Conservation (phyloP, 208 protist genomes). For the Balamuthia mandrillaris region DNA sequence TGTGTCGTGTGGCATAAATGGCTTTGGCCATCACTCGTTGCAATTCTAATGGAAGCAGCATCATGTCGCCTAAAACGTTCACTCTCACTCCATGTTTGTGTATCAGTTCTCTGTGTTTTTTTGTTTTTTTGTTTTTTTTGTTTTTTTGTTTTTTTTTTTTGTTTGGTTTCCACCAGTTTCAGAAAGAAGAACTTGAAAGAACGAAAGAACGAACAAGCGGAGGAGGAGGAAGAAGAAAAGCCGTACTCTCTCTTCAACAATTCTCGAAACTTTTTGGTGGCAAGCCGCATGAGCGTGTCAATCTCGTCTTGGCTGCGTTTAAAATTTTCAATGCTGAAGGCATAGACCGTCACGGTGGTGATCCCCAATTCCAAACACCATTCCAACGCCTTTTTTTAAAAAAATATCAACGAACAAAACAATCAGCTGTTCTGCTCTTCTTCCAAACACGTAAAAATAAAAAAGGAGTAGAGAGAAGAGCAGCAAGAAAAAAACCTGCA, state of each 20-base stretch:
- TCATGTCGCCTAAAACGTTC: slow-evolving; percentile 53
- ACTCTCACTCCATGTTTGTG: slow-evolving; percentile 40
- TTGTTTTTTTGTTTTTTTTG: too few species aligned
- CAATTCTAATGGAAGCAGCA: slow-evolving; percentile 26
- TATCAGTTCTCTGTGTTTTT: slow-evolving; percentile 33
- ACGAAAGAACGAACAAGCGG: neutral
- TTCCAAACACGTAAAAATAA: neutral
- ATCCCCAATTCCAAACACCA: slow-evolving; percentile 78
- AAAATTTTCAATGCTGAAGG: slow-evolving; percentile 85
- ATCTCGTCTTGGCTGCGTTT: slow-evolving; percentile 74
- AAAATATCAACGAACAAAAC: too few species aligned
- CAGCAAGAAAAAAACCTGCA: slow-evolving; percentile 46
- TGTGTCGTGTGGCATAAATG: slow-evolving; percentile 5
- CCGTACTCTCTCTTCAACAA: slow-evolving; percentile 32
- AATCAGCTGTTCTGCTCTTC: too few species aligned
- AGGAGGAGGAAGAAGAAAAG: neutral
- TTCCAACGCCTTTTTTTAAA: slow-evolving; percentile 51
- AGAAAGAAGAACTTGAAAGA: too few species aligned
- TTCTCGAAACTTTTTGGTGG: slow-evolving; percentile 58
- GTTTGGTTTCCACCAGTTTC: too few species aligned
- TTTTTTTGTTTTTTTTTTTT: too few species aligned
- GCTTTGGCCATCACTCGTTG: slow-evolving; percentile 14
- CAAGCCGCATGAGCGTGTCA: slow-evolving; percentile 71
- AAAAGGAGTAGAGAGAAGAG: too few species aligned
- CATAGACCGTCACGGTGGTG: slow-evolving; percentile 73